Base-by-base conservation (phyloP, 1,139 yeast genomes). In the Citeromyces hawaiiensis region DNA sequence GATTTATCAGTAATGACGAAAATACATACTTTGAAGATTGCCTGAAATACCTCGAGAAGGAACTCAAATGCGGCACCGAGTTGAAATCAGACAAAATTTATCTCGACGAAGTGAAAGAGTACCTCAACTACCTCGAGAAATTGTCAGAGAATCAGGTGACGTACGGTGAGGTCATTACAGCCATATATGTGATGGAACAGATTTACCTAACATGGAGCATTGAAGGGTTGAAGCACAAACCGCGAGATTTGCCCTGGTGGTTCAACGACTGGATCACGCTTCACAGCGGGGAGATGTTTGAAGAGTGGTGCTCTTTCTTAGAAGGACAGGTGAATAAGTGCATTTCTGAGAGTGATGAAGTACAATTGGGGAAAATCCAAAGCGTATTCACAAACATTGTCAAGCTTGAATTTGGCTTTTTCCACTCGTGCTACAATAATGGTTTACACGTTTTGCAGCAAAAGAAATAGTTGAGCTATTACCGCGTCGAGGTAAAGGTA, bases 121-220 rank as follows among this genome's bases (percentile, higher is more conserved):
- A 72, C 43, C 50, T 68, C 23, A 54, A 58, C 1, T 60, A 54
- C 35, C 49, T 71, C 44, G 50, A 53, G 3, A 49, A 58, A 15
- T 50, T 66, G 2, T 41, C 44, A 14, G 55, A 59, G 9, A 46
- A 55, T 18, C 43, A 45, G 1, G 43, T 43, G 18, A 58, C 68
- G 0, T 72, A 72, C 45, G 55, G 61, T 2, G 67, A 69, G 44
- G 39, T 69, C n/a, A 57, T 71, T 30, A 69, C 76, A 1, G 60
- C 61, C 36, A 47, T 63, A 40, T 71, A 63, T 50, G 59, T 63
- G 13, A 68, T 71, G 67, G 79, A 72, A 45, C 61, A 63, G 38
- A 68, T 69, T 2, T 72, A 72, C 45, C 58, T 69, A 36, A 68
- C 63, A 13, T 72, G 78, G 78, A 76, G 76, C 1, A 61, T 63